Evolutionary conservation across 148 eudicot species (phyloP).

Genomic region (Tetragonia tetragonoides): DNA sequence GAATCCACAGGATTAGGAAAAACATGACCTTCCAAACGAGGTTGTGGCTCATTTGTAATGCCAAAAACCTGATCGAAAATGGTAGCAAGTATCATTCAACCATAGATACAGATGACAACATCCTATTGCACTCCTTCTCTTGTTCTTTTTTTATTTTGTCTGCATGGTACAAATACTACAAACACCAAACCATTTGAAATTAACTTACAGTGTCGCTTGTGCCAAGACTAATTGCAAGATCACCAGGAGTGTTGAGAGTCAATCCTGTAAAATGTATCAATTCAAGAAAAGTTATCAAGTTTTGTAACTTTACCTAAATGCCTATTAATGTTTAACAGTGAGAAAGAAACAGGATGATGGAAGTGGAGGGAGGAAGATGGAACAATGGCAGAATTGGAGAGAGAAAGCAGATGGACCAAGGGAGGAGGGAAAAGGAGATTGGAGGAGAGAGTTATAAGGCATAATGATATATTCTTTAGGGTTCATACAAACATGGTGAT

Average conservation of each 20-base stretch:
- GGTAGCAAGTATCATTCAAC: neutral
- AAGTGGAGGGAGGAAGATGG: too few species aligned
- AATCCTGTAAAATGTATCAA: conserved; percentile 46
- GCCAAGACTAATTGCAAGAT: conserved; percentile 93
- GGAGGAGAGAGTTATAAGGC: too few species aligned
- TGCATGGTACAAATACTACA: neutral
- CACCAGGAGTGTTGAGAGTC: conserved; percentile 86
- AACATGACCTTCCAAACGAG: conserved; percentile 83
- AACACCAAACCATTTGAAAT: neutral
- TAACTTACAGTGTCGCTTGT: conserved; percentile 94
- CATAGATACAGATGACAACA: neutral
- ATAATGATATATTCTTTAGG: too few species aligned
- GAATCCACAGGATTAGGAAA: conserved; percentile 90
- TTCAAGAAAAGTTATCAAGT: neutral
- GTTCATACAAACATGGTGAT: too few species aligned
- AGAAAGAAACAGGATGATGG: too few species aligned
- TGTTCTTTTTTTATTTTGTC: neutral
- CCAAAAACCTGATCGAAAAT: conserved; percentile 68
- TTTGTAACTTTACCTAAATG: neutral
- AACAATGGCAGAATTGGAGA: neutral
- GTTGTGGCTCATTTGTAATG: conserved; percentile 67
- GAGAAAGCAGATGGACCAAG: too few species aligned
- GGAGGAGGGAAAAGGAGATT: too few species aligned
- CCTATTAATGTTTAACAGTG: neutral
- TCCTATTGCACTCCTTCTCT: too few species aligned